phyloP scores from a whole-genome alignment of 1,284 basidiomycete genomes.

The Violaceomyces palustris region DNA sequence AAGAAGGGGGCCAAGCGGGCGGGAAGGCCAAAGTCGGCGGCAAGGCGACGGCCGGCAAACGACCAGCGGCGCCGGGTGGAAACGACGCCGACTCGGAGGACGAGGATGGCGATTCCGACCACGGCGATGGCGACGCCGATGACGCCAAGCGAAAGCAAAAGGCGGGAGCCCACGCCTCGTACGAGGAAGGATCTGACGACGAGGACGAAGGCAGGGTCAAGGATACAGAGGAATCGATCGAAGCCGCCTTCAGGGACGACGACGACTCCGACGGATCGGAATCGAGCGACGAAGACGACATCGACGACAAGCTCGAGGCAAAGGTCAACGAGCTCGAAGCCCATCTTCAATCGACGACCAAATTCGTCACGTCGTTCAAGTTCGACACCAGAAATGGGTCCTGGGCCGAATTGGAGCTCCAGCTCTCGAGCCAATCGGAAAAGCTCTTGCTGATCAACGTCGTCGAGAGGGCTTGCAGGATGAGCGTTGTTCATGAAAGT shows the following conservation, averaged over 20 bases:
- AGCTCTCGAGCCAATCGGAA: slow-evolving; percentile 37
- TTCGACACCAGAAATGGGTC: slow-evolving; percentile 64
- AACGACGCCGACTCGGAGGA: slow-evolving; percentile 38
- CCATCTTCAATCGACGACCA: slow-evolving; percentile 57
- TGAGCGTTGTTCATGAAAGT: slow-evolving; percentile 49
- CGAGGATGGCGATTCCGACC: slow-evolving; percentile 32
- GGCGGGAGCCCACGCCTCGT: slow-evolving; percentile 66
- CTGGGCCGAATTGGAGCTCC: slow-evolving; percentile 50
- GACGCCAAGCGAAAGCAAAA: slow-evolving; percentile 62
- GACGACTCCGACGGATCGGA: too few species aligned
- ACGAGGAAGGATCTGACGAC: slow-evolving; percentile 59
- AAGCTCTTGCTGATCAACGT: slow-evolving; percentile 52
- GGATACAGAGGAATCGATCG: slow-evolving; percentile 60
- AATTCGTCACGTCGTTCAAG: slow-evolving; percentile 63
- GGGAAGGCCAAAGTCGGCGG: slow-evolving; percentile 8
- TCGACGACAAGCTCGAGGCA: slow-evolving; percentile 36
- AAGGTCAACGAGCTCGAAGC: slow-evolving; percentile 53
- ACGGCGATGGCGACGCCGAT: slow-evolving; percentile 70
- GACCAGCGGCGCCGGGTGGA: too few species aligned
- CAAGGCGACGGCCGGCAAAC: slow-evolving; percentile 5
- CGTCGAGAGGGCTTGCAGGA: slow-evolving; percentile 48
- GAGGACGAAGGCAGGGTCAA: slow-evolving; percentile 28
- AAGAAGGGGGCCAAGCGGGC: slow-evolving; percentile 49
- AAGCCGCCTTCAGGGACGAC: slow-evolving; percentile 60
- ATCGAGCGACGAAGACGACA: slow-evolving; percentile 41